These are phyloP conservation scores for Lizonia empirigonia DNA, from an alignment of 2,329 filamentous ascomycete species.

Conservation along the genomic window DNA sequence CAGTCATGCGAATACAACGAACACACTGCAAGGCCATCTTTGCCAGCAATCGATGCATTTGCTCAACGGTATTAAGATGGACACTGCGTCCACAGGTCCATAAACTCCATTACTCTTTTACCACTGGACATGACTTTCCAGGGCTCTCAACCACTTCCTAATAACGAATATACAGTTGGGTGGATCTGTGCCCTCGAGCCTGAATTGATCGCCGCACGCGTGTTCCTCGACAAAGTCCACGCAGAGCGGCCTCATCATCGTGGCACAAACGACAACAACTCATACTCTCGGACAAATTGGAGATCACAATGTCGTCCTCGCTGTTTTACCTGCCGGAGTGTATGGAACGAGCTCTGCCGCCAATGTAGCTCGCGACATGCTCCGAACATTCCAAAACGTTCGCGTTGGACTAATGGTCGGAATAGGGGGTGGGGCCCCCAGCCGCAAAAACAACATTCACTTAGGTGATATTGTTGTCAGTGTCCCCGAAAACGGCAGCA, in stretches of 20 bases:
- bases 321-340: slow-evolving; percentile 1
- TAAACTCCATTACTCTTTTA: no score
- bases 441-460: neutral
- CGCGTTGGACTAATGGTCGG: slow-evolving; percentile 10
- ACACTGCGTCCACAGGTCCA: no score
- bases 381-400: slow-evolving; percentile 37
- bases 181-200: slow-evolving; percentile 23
- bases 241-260: neutral
- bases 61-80: no score
- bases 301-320: slow-evolving; percentile 2
- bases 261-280: neutral
- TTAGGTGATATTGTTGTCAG: slow-evolving; percentile 10
- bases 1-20: no score
- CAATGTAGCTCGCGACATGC: slow-evolving; percentile 35
- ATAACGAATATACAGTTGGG: slow-evolving; percentile 23
- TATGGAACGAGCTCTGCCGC: slow-evolving; percentile 41
- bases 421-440: slow-evolving; percentile 8
- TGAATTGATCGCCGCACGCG: slow-evolving; percentile 19
- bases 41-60: no score
- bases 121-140: no score
- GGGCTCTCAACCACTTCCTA: neutral
- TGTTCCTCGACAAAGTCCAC: slow-evolving; percentile 9
- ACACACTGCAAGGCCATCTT: no score
- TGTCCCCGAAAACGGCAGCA: neutral
- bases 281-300: slow-evolving; percentile 2